A percentile compares a stretch with the other conserved stretches of the same genome.
Evolutionary conservation across 2,329 filamentous ascomycete species (phyloP).

Genomic region (Meredithiella fracta): DNA sequence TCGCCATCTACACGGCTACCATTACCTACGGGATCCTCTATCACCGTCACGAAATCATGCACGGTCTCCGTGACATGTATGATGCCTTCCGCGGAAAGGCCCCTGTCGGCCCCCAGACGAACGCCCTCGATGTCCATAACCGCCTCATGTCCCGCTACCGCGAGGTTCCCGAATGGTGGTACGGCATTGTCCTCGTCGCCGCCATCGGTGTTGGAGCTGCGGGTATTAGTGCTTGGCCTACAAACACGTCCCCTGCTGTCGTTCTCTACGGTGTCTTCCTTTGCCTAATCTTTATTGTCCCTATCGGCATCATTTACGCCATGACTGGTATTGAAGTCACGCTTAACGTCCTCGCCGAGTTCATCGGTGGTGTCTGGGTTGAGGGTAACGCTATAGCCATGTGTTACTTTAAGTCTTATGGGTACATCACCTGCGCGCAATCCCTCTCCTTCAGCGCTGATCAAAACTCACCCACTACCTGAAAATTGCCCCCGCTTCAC

Average conservation of each 20-base stretch:
- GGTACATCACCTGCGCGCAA: constrained; percentile 33
- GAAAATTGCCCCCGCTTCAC: constrained; percentile 46
- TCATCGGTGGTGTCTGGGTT: constrained; percentile 35
- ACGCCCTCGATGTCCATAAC: constrained; percentile 21
- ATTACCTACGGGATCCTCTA: constrained; percentile 35
- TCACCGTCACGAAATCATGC: constrained; percentile 33
- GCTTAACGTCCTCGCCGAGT: constrained; percentile 36
- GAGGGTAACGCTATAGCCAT: constrained; percentile 35
- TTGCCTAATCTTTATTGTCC: constrained; percentile 34
- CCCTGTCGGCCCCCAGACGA: constrained; percentile 20
- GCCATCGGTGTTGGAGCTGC: constrained; percentile 31
- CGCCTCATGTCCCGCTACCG: constrained; percentile 19
- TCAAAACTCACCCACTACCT: constrained; percentile 36
- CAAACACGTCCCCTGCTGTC: constrained; percentile 33
- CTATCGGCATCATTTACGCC: constrained; percentile 35
- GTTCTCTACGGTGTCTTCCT: constrained; percentile 35
- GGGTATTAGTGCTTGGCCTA: constrained; percentile 32
- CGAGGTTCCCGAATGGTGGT: constrained; percentile 41
- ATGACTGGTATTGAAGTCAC: constrained; percentile 37
- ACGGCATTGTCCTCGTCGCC: constrained; percentile 25
- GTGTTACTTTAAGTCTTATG: constrained; percentile 39
- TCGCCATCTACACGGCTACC: constrained; percentile 36
- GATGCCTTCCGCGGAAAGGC: constrained; percentile 26
- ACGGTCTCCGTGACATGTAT: constrained; percentile 32
- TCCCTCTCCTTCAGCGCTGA: constrained; percentile 35